phyloP scores from a whole-genome alignment of 2,329 filamentous ascomycete species.

The Cordyceps fumosorosea region DNA sequence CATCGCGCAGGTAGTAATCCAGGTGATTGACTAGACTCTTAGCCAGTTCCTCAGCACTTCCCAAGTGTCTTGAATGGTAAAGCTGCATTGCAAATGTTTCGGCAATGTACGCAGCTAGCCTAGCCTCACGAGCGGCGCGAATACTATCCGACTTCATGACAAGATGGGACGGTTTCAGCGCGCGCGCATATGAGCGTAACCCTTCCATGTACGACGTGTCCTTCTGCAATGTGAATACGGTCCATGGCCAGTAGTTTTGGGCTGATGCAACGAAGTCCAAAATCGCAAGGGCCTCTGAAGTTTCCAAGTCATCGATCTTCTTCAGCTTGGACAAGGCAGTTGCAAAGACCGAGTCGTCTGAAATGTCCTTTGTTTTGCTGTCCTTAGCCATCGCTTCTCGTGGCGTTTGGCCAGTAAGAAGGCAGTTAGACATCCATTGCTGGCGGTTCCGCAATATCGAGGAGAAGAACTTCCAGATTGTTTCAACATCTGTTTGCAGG shows the following conservation, averaged over 20 bases:
- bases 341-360: constrained; percentile 60
- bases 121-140: constrained; percentile 55
- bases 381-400: constrained; percentile 61
- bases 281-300: constrained; percentile 64
- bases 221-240: constrained; percentile 70
- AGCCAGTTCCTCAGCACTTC: constrained; percentile 57
- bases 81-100: constrained; percentile 89
- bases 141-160: constrained; percentile 49
- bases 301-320: constrained; percentile 56
- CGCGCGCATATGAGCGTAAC: constrained; percentile 62
- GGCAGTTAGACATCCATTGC: constrained; percentile 91
- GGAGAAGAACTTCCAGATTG: constrained; percentile 80
- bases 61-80: constrained; percentile 74
- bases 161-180: constrained; percentile 45
- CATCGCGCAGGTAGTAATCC: constrained; percentile 72
- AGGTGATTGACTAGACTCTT: constrained; percentile 68
- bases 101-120: constrained; percentile 73
- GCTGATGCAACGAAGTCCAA: constrained; percentile 82
- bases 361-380: constrained; percentile 42
- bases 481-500: constrained; percentile 55
- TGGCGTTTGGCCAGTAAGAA: constrained; percentile 82
- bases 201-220: constrained; percentile 67
- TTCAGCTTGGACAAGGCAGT: constrained; percentile 66
- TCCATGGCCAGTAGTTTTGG: constrained; percentile 95
- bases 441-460: constrained; percentile 83